Evolutionary conservation across 495 filamentous ascomycete genomes (phyloP).

Genomic region (Podospora fimiseda): DNA sequence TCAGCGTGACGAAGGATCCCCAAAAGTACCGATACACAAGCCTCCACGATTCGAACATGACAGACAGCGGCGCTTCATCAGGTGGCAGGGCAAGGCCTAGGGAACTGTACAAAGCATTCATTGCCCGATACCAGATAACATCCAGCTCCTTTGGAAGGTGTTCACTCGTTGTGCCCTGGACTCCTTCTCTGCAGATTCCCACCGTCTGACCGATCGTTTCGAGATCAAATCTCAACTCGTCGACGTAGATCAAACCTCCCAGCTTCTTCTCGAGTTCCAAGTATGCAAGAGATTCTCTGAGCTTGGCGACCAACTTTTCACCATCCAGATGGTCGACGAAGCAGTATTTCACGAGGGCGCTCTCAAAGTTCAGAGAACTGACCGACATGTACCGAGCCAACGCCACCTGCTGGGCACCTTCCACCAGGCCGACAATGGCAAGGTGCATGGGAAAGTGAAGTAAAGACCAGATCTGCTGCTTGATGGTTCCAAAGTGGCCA

Average conservation of each 20-base stretch:
- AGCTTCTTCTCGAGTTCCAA: slow-evolving; percentile 20
- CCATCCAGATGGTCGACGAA: slow-evolving; percentile 28
- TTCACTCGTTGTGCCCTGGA: neutral
- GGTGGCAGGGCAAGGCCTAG: slow-evolving; percentile 13
- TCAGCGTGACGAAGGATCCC: slow-evolving; percentile 11
- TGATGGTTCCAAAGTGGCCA: slow-evolving; percentile 46
- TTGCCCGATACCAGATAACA: neutral
- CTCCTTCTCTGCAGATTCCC: slow-evolving; percentile 11
- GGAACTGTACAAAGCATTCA: slow-evolving; percentile 13
- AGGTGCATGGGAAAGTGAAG: slow-evolving; percentile 63
- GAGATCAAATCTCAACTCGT: slow-evolving; percentile 4
- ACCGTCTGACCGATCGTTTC: slow-evolving; percentile 5
- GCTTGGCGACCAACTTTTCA: slow-evolving; percentile 9
- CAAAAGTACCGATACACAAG: slow-evolving; percentile 23
- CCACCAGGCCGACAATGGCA: slow-evolving; percentile 53
- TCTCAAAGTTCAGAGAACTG: slow-evolving; percentile 8
- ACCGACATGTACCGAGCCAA: slow-evolving; percentile 22
- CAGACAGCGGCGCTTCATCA: slow-evolving; percentile 5
- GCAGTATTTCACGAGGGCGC: slow-evolving; percentile 7
- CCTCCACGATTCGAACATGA: slow-evolving; percentile 21
- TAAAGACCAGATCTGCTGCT: slow-evolving; percentile 57
- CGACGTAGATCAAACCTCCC: slow-evolving; percentile 10
- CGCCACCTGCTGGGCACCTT: slow-evolving; percentile 43
- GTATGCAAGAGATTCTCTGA: slow-evolving; percentile 8
- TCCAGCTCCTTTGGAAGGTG: slow-evolving; percentile 9